A percentile compares a stretch with the other conserved stretches of the same genome.
Conservation (phyloP, 1,139 yeast genomes). For the Hemisphaericaspora lyxosophila region DNA sequence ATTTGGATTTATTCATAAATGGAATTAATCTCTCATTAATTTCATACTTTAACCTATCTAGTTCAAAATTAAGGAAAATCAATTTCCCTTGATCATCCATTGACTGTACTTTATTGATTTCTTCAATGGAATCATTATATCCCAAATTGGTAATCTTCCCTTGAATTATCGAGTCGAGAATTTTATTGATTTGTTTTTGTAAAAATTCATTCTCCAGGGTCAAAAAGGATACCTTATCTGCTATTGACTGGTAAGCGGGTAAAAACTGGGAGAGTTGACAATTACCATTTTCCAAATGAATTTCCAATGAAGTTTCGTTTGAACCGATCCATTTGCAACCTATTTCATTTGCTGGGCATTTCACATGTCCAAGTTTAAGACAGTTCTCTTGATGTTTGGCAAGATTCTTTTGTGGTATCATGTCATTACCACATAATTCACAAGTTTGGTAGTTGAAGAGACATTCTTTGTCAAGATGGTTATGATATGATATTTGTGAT, state of each 20-base stretch:
- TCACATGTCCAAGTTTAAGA: conserved; percentile 28
- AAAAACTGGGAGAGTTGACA: conserved; percentile 36
- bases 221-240: conserved; percentile 19
- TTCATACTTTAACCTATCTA: conserved; percentile 43
- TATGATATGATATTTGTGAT: conserved; percentile 27
- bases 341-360: conserved; percentile 42
- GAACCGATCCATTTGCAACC: conserved; percentile 45
- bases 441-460: conserved; percentile 39
- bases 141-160: conserved; percentile 56
- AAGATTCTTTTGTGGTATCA: conserved; percentile 36
- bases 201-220: conserved; percentile 29
- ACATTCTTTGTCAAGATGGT: conserved; percentile 44
- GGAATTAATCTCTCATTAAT: conserved; percentile 43
- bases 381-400: conserved; percentile 38
- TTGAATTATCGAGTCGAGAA: conserved; percentile 48
- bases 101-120: conserved; percentile 31
- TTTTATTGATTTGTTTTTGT: conserved; percentile 45
- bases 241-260: conserved; percentile 28
- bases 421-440: conserved; percentile 41
- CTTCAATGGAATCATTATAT: conserved; percentile 48
- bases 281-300: conserved; percentile 32
- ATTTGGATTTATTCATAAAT: conserved; percentile 32
- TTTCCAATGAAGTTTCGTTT: conserved; percentile 39
- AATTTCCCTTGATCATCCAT: conserved; percentile 31
- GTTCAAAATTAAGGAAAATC: conserved; percentile 35